Evolutionary conservation across 2,329 filamentous ascomycete genomes (phyloP).

Genomic region (Cladophialophora exuberans): DNA sequence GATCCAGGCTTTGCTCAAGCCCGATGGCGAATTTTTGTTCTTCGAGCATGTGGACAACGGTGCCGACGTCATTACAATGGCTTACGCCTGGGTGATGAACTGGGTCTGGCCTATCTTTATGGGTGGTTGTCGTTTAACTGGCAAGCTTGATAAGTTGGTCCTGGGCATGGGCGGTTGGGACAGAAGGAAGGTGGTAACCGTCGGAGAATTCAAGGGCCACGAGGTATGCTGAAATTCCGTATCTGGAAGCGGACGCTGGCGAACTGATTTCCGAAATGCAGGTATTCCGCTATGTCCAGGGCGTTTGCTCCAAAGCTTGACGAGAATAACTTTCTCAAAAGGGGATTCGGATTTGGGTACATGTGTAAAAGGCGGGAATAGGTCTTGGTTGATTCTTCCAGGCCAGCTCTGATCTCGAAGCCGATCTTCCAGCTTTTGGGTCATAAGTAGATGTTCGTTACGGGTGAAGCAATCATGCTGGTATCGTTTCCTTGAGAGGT

Average conservation of each 20-base stretch:
- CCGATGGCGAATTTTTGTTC: constrained; percentile 51
- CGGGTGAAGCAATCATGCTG: constrained; percentile 41
- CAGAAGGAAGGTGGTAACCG: constrained; percentile 15
- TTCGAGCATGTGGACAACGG: constrained; percentile 46
- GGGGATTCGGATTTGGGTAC: not conserved
- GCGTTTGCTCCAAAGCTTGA: constrained; percentile 23
- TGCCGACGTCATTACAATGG: constrained; percentile 22
- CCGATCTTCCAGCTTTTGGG: too few species aligned
- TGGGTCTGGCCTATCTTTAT: constrained; percentile 31
- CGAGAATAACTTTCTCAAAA: not conserved
- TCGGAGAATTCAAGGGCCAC: constrained; percentile 24
- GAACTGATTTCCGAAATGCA: not conserved
- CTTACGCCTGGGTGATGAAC: constrained; percentile 27
- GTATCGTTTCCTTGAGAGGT: constrained; percentile 55
- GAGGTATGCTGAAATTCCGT: constrained; percentile 27
- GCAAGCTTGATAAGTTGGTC: constrained; percentile 28
- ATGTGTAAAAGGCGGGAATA: not conserved
- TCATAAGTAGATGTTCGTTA: too few species aligned
- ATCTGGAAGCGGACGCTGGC: too few species aligned
- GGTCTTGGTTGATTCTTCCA: too few species aligned
- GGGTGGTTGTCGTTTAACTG: constrained; percentile 31
- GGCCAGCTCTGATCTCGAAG: too few species aligned
- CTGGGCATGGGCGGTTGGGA: constrained; percentile 28
- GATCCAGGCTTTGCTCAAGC: constrained; percentile 49
- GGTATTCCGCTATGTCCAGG: constrained; percentile 29